Evolutionary conservation across 1,284 basidiomycete genomes (phyloP), one percentile per base, ranked within the genome.

Genomic region (Boletus subluridellus): DNA sequence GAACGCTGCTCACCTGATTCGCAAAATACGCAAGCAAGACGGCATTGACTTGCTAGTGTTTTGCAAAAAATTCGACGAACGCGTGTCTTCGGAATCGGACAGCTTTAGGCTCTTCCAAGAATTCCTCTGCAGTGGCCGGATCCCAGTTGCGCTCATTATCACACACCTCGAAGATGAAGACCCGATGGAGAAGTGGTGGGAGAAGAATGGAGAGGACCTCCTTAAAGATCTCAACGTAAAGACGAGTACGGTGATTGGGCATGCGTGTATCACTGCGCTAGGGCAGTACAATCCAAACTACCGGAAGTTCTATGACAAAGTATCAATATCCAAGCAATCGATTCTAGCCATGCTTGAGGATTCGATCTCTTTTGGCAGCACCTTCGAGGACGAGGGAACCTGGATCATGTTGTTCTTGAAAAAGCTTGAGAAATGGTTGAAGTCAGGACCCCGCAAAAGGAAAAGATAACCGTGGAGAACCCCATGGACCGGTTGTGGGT

Each of bases 11-110:
- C 54, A 56, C 1, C 64, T 80, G n/a, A 61, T 80, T 37, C 63
- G 59, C 10, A 65, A 63, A 14, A 61, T 79, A n/a, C 58, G 67
- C 4, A 17, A 14, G 6, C 54, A 50, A 38, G 73, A 66, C 9
- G 76, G 76, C 1, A 60, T 78, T 35, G 72, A 69, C 59, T 65
- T 78, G 48, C 71, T 79, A 28, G 61, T 79, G 17, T 77, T 74
- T 49, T 75, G 73, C 67, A 74, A 74, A 30, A 64, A 67, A 14
- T 54, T 50, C 0, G 60, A 69, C 6, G 66, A 73, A 32, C 66
- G 79, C 52, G 58, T 59, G 14, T 52, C 57, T 1, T 66, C 69
- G 24, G 62, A 69, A 47, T 49, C 67, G 52, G 63, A 60, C 30
- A 73, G 66, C 56, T 76, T 75, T 62, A 65, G 60, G 49, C 66